Evolutionary conservation across 768 basidiomycete genomes (phyloP).

Genomic region (Pluteus cervinus): DNA sequence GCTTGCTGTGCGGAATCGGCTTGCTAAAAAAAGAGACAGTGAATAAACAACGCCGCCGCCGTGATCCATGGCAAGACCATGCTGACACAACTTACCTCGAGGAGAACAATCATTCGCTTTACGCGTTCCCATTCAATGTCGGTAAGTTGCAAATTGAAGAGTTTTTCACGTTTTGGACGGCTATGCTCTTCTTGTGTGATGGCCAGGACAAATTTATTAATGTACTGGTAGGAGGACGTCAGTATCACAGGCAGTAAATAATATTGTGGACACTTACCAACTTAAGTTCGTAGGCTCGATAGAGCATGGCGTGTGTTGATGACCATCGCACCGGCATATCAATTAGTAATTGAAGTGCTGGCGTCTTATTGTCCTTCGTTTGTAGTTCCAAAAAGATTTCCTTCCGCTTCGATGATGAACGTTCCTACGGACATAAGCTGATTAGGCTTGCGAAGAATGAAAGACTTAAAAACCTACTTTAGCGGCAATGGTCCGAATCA

Average conservation of each 20-base stretch:
- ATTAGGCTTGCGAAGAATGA: background rate
- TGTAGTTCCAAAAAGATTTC: constrained; percentile 16
- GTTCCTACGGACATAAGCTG: constrained; percentile 10
- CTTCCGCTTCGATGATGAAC: constrained; percentile 15
- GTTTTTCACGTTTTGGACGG: too few relatives aligned
- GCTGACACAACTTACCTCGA: constrained; percentile 13
- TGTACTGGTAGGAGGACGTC: too few relatives aligned
- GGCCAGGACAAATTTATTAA: too few relatives aligned
- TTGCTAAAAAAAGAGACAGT: constrained; percentile 12
- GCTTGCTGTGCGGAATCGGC: constrained; percentile 26
- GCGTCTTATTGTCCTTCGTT: constrained; percentile 4
- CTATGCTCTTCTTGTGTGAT: too few relatives aligned
- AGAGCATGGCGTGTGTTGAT: constrained; percentile 20
- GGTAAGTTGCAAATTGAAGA: constrained; percentile 13
- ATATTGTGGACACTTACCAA: too few relatives aligned
- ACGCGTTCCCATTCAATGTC: constrained; percentile 19
- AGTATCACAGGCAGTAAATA: too few relatives aligned
- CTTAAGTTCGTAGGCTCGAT: constrained; percentile 13
- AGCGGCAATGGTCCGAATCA: constrained; percentile 18
- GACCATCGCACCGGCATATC: constrained; percentile 21
- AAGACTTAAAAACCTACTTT: constrained; percentile 12
- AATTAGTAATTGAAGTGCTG: constrained; percentile 11
- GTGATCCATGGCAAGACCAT: background rate
- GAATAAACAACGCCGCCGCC: background rate
- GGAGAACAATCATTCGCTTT: constrained; percentile 11